Conservation (phyloP, 768 basidiomycete genomes). For the Chlorophyllum brunneum region DNA sequence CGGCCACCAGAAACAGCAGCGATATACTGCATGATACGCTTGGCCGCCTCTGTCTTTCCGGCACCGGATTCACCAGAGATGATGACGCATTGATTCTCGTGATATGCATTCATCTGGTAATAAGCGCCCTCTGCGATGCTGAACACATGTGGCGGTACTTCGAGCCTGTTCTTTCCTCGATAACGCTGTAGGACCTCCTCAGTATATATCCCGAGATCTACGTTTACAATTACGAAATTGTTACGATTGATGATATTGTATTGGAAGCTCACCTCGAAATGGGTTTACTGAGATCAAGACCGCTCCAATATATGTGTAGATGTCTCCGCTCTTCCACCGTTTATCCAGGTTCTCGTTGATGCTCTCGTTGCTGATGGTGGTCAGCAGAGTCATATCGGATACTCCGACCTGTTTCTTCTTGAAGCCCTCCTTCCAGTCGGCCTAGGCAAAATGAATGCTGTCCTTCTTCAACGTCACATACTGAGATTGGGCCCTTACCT, state of each 20-base stretch:
- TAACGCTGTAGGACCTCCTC: slow-evolving; percentile 82
- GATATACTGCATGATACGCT: slow-evolving; percentile 99
- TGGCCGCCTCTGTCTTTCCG: slow-evolving; percentile 98
- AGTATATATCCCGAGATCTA: slow-evolving; percentile 98
- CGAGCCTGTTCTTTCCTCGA: slow-evolving; percentile 95
- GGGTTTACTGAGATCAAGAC: slow-evolving; percentile 99
- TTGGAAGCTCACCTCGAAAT: slow-evolving; percentile 64
- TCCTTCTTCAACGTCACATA: slow-evolving; percentile 9
- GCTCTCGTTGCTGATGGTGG: slow-evolving; percentile 95
- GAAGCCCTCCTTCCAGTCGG: slow-evolving; percentile 99
- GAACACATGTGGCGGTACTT: slow-evolving; percentile 98
- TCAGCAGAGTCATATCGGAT: slow-evolving; percentile 96
- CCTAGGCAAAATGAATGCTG: slow-evolving; percentile 43
- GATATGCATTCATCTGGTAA: slow-evolving; percentile 99
- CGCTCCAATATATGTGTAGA: slow-evolving; percentile 98
- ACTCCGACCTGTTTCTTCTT: slow-evolving; percentile 99
- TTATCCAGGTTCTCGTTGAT: slow-evolving; percentile 98
- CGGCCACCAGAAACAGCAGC: slow-evolving; percentile 91
- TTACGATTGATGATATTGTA: neutral
- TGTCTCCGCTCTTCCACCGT: slow-evolving; percentile 91
- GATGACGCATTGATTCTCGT: slow-evolving; percentile 99
- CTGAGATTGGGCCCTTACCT: slow-evolving; percentile 41
- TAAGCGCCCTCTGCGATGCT: slow-evolving; percentile 95
- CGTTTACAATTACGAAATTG: slow-evolving; percentile 11
- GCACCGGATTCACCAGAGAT: slow-evolving; percentile 99